Evolutionary conservation across 352 stramenopile species (phyloP).

Genomic region (Globisporangium spinosum): DNA sequence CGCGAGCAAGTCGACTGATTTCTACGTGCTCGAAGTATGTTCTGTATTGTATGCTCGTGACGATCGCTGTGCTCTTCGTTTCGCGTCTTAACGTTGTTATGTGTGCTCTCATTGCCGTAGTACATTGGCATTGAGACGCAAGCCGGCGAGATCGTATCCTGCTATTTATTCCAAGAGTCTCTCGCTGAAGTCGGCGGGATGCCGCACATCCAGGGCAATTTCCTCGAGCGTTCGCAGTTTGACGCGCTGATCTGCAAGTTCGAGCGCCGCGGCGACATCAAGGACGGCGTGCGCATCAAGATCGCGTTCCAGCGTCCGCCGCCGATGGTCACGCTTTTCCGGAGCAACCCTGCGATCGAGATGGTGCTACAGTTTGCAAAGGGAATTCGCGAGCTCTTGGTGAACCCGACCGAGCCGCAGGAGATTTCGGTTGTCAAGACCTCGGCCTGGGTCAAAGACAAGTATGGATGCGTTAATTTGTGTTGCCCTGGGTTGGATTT

Average conservation of each 20-base stretch:
- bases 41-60: conserved; percentile 13
- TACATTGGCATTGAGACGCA: conserved; percentile 83
- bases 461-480: conserved; percentile 31
- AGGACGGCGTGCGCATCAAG: conserved; percentile 78
- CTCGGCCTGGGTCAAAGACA: conserved; percentile 82
- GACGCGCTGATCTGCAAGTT: conserved; percentile 87
- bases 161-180: conserved; percentile 85
- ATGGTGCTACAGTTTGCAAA: conserved; percentile 83
- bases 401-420: conserved; percentile 73
- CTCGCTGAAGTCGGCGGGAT: conserved; percentile 79
- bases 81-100: conserved; percentile 13
- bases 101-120: conserved; percentile 20
- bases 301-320: conserved; percentile 83
- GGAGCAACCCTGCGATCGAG: conserved; percentile 77
- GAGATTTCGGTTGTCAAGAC: conserved; percentile 82
- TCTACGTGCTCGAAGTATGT: conserved; percentile 75
- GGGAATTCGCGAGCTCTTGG: conserved; percentile 69
- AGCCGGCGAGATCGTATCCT: conserved; percentile 72
- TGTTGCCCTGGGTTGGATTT: not conserved
- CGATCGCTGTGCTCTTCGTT: not conserved
- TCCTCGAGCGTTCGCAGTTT: conserved; percentile 80
- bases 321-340: conserved; percentile 77
- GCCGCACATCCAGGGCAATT: conserved; percentile 74
- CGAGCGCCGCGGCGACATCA: conserved; percentile 65
- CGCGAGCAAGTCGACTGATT: conserved; percentile 79